A percentile compares a stretch with the other conserved stretches of the same genome.
Conservation (phyloP, 2,329 filamentous ascomycete species). For the Chrysoporthe cubensis region DNA sequence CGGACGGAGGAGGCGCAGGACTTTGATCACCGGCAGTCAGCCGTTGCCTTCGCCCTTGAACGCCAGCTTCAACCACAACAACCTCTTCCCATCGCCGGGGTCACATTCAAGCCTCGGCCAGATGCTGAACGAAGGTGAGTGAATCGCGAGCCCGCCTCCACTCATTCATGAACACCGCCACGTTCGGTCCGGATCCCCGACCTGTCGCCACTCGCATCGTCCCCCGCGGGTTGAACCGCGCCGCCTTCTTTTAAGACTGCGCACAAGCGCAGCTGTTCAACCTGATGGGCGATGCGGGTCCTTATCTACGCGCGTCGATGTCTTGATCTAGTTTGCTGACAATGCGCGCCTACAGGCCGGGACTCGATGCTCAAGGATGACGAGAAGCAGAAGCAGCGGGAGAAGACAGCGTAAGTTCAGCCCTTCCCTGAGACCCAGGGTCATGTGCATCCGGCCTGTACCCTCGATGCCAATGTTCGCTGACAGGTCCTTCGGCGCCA, state of each 20-base stretch:
- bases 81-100: slow-evolving; percentile 67
- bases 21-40: slow-evolving; percentile 95
- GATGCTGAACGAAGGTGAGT: slow-evolving; percentile 78
- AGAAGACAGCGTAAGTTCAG: slow-evolving; percentile 85
- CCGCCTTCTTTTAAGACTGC: no score
- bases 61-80: slow-evolving; percentile 81
- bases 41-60: slow-evolving; percentile 94
- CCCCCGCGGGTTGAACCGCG: neutral
- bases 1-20: slow-evolving; percentile 84
- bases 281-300: neutral
- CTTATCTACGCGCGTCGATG: neutral
- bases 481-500: slow-evolving; percentile 41
- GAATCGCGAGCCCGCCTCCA: neutral
- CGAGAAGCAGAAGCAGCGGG: slow-evolving; percentile 78
- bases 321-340: slow-evolving; percentile 5
- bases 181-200: slow-evolving; percentile 7
- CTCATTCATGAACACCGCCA: neutral
- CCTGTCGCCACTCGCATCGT: neutral
- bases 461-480: slow-evolving; percentile 8
- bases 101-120: slow-evolving; percentile 80
- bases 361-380: slow-evolving; percentile 55
- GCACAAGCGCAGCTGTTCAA: no score
- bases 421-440: neutral
- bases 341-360: slow-evolving; percentile 35
- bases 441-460: neutral